These are phyloP conservation scores for Aspergillus ellipticus DNA, from an alignment of 495 filamentous ascomycete genomes.

Conservation along the genomic window DNA sequence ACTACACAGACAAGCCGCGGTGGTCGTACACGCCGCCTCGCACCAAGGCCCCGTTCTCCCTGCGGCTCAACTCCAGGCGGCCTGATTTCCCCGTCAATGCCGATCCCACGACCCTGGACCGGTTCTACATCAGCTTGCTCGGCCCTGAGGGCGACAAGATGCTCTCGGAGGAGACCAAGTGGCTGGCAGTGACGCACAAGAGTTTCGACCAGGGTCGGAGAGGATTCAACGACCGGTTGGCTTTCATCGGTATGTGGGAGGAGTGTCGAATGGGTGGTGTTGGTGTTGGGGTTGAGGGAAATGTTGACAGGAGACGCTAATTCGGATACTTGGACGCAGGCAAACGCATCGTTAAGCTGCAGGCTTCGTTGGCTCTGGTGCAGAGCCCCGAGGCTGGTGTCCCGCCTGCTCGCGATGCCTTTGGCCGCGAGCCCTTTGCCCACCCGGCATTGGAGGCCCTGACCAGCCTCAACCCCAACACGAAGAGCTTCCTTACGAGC, in stretches of 20 bases:
- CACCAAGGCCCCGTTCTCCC: constrained; percentile 70
- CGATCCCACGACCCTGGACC: constrained; percentile 66
- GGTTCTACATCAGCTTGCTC: constrained; percentile 68
- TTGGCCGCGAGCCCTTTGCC: constrained; percentile 61
- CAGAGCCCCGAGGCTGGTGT: constrained; percentile 35
- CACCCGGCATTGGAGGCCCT: constrained; percentile 72
- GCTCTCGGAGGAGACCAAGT: constrained; percentile 88
- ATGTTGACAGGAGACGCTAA: not conserved
- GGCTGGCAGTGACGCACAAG: constrained; percentile 97
- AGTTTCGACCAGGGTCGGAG: constrained; percentile 93
- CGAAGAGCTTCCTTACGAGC: constrained; percentile 53
- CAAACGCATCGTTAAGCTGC: constrained; percentile 74
- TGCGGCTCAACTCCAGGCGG: constrained; percentile 44
- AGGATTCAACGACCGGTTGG: constrained; percentile 90
- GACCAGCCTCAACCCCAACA: constrained; percentile 57
- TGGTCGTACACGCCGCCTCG: constrained; percentile 78
- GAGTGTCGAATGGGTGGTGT: not conserved
- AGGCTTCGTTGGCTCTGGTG: constrained; percentile 70
- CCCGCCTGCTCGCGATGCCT: constrained; percentile 24
- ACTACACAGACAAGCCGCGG: constrained; percentile 55
- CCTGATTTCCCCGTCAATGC: constrained; percentile 65
- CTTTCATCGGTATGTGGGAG: constrained; percentile 74
- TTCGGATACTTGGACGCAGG: constrained; percentile 45
- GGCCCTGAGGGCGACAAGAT: constrained; percentile 65
- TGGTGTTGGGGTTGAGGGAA: too few relatives aligned